These are phyloP conservation scores for Cantharellus anzutake DNA, from an alignment of 768 basidiomycete species.

Conservation along the genomic window DNA sequence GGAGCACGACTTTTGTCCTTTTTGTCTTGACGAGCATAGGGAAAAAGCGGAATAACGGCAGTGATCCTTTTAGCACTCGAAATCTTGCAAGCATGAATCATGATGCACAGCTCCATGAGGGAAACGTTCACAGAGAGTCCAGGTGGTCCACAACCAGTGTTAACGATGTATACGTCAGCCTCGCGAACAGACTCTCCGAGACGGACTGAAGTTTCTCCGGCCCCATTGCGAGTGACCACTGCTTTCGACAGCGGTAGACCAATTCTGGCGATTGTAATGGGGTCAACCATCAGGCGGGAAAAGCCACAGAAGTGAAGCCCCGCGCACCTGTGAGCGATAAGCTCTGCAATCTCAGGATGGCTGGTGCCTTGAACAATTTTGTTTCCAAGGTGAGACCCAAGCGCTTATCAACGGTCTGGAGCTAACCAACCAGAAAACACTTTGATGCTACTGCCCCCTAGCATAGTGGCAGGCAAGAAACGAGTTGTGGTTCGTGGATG, in stretches of 20 bases:
- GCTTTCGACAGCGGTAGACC: conserved; percentile 78
- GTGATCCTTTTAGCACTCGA: conserved; percentile 97
- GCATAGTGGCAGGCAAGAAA: conserved; percentile 16
- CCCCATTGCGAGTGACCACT: conserved; percentile 70
- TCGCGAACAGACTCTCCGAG: conserved; percentile 93
- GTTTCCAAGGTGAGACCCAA: too few species aligned
- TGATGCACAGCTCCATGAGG: conserved; percentile 96
- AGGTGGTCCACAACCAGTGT: conserved; percentile 57
- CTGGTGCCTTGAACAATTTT: conserved; percentile 46
- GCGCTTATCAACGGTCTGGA: too few species aligned
- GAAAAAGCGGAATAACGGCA: conserved; percentile 93
- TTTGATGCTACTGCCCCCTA: conserved; percentile 39
- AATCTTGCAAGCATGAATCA: conserved; percentile 99
- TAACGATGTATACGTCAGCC: conserved; percentile 97
- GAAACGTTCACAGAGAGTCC: conserved; percentile 53
- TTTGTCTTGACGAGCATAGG: conserved; percentile 95
- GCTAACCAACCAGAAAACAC: conserved; percentile 30
- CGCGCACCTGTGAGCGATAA: conserved; percentile 73
- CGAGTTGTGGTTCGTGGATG: too few species aligned
- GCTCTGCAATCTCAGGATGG: conserved; percentile 87
- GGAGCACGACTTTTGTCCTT: conserved; percentile 98
- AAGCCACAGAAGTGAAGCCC: background rate
- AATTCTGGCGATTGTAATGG: conserved; percentile 32
- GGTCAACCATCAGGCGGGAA: background rate
- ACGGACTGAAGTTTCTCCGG: conserved; percentile 81